phyloP scores from a whole-genome alignment of 2,329 filamentous ascomycete genomes.

The Escovopsis sp. region DNA sequence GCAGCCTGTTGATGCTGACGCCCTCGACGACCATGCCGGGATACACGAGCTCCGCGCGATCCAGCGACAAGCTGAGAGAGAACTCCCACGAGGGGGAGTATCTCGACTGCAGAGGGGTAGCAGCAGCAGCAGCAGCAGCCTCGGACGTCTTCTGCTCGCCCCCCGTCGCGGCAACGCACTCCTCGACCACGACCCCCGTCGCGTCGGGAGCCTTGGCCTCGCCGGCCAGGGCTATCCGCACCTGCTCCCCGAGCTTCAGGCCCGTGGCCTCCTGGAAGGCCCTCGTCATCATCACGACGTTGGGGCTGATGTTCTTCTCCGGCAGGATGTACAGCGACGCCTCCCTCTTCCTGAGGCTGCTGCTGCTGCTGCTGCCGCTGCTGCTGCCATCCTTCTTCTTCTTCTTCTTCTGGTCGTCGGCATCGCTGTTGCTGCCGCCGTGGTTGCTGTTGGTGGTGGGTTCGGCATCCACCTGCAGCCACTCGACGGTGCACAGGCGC shows the following conservation, averaged over 20 bases:
- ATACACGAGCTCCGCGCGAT: constrained; percentile 50
- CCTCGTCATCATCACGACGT: constrained; percentile 58
- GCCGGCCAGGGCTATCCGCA: constrained; percentile 41
- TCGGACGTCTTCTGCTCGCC: constrained; percentile 10
- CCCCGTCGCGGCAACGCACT: constrained; percentile 30
- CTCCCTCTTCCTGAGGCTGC: constrained; percentile 16
- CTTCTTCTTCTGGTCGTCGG: background rate
- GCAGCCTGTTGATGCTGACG: constrained; percentile 19
- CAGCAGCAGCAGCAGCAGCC: too few relatives aligned
- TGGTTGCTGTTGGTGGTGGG: too few relatives aligned
- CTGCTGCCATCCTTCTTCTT: too few relatives aligned
- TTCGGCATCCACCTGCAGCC: constrained; percentile 10
- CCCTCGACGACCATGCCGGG: constrained; percentile 58
- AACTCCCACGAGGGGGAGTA: constrained; percentile 22
- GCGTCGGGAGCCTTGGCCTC: constrained; percentile 35
- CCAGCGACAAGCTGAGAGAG: constrained; percentile 21
- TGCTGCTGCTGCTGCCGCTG: too few relatives aligned
- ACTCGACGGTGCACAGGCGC: constrained; percentile 26
- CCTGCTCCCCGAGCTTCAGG: constrained; percentile 55
- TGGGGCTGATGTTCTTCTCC: constrained; percentile 47
- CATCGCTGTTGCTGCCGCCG: constrained; percentile 7
- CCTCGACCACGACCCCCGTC: constrained; percentile 42
- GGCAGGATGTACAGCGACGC: constrained; percentile 35
- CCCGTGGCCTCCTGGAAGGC: constrained; percentile 57
- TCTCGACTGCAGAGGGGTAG: constrained; percentile 5